Conservation (phyloP, 2,329 filamentous ascomycete genomes). For the Fusarium cyanostomum region DNA sequence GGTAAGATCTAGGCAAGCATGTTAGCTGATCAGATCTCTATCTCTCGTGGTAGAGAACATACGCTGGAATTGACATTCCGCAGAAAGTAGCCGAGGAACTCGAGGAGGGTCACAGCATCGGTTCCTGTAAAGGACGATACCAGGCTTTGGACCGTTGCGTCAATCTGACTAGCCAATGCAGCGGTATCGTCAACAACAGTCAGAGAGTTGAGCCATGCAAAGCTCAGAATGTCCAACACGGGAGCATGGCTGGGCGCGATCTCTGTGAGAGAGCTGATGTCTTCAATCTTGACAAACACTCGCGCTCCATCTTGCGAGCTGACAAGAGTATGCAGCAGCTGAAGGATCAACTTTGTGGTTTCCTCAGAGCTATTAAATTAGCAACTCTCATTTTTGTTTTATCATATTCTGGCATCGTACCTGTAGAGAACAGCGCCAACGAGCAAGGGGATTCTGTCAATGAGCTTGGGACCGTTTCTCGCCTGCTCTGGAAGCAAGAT, state of each 20-base stretch:
- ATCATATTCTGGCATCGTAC: conserved; percentile 47
- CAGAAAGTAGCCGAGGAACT: conserved; percentile 64
- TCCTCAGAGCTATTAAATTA: conserved; percentile 56
- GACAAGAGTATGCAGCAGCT: conserved; percentile 66
- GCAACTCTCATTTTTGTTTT: background rate
- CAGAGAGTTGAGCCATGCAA: conserved; percentile 65
- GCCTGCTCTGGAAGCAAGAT: conserved; percentile 62
- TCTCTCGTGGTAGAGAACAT: conserved; percentile 32
- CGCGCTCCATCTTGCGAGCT: conserved; percentile 61
- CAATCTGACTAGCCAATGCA: conserved; percentile 54
- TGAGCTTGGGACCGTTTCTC: conserved; percentile 57
- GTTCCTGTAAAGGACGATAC: conserved; percentile 65
- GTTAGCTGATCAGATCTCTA: conserved; percentile 11
- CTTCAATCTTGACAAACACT: conserved; percentile 58
- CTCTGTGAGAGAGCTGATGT: conserved; percentile 65
- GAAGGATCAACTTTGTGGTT: conserved; percentile 63
- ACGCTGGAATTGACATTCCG: conserved; percentile 60
- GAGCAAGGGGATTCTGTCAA: conserved; percentile 63
- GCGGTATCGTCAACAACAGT: conserved; percentile 43
- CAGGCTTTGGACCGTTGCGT: conserved; percentile 58
- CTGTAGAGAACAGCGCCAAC: conserved; percentile 63
- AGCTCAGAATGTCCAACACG: conserved; percentile 64
- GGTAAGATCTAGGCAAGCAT: conserved; percentile 55
- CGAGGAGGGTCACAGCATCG: conserved; percentile 67
- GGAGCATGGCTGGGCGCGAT: conserved; percentile 63